Evolutionary conservation across 129 eudicot species (phyloP).

Genomic region (Artemisia annua): DNA sequence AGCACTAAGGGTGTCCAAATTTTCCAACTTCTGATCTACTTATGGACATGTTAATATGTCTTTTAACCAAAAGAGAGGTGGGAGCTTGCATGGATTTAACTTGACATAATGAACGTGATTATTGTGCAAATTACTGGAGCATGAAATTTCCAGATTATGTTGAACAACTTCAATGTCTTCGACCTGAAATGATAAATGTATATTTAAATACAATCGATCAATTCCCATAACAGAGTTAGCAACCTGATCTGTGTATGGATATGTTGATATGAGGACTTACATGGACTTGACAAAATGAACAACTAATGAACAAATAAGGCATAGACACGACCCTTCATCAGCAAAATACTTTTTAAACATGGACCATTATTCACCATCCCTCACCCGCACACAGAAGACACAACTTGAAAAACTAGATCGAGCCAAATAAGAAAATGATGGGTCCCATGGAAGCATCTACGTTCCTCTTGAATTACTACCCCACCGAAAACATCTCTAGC

Average conservation of each 20-base stretch:
- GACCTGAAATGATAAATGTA: background rate
- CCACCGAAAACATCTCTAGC: background rate
- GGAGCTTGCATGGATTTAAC: too few relatives aligned
- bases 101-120: too few relatives aligned
- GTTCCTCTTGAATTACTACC: constrained; percentile 6
- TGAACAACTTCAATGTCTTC: background rate
- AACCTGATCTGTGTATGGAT: too few relatives aligned
- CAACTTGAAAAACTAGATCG: constrained; percentile 14
- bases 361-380: constrained; percentile 13
- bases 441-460: constrained; percentile 16
- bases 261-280: too few relatives aligned
- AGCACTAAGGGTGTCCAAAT: too few relatives aligned
- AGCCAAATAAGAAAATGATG: constrained; percentile 13
- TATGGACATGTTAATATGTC: too few relatives aligned
- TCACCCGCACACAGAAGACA: background rate
- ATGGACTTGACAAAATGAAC: too few relatives aligned
- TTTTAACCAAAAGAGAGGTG: too few relatives aligned
- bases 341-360: background rate
- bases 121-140: too few relatives aligned
- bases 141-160: background rate
- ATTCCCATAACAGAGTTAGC: too few relatives aligned
- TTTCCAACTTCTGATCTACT: too few relatives aligned
- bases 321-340: background rate
- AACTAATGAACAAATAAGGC: background rate
- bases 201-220: too few relatives aligned